Conservation (phyloP, 352 stramenopile genomes). For the Phytophthora idaei region DNA sequence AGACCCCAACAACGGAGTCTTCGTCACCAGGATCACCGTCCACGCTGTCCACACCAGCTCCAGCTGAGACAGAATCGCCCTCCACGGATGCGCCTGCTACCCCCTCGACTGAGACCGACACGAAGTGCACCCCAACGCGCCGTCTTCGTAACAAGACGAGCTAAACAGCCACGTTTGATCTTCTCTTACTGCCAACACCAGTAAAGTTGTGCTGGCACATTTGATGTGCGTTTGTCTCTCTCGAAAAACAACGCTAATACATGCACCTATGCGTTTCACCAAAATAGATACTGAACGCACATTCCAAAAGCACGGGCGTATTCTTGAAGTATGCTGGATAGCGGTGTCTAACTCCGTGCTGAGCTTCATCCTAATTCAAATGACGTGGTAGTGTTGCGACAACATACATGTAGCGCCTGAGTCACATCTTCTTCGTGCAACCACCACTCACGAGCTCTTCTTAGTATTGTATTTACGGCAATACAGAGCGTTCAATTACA, state of each 20-base stretch:
- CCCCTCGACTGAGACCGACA: not conserved
- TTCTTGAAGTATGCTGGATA: no score
- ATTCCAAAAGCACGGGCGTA: no score
- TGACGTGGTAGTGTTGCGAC: no score
- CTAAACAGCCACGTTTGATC: not conserved
- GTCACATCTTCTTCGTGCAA: no score
- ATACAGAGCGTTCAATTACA: no score
- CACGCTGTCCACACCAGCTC: no score
- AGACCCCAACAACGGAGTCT: not conserved
- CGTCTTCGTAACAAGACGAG: not conserved
- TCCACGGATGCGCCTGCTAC: not conserved
- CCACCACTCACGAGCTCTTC: no score
- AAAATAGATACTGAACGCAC: no score
- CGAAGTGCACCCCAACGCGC: not conserved
- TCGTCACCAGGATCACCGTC: not conserved
- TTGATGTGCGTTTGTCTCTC: not conserved
- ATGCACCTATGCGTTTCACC: not conserved
- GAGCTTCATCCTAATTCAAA: no score
- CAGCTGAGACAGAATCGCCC: not conserved
- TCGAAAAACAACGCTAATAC: not conserved
- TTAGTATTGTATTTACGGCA: no score
- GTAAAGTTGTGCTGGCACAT: not conserved
- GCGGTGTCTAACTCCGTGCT: no score
- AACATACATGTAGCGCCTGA: no score
- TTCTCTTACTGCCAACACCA: not conserved